Base-by-base conservation (phyloP, 23 red algal species). In the Gracilaria domingensis region DNA sequence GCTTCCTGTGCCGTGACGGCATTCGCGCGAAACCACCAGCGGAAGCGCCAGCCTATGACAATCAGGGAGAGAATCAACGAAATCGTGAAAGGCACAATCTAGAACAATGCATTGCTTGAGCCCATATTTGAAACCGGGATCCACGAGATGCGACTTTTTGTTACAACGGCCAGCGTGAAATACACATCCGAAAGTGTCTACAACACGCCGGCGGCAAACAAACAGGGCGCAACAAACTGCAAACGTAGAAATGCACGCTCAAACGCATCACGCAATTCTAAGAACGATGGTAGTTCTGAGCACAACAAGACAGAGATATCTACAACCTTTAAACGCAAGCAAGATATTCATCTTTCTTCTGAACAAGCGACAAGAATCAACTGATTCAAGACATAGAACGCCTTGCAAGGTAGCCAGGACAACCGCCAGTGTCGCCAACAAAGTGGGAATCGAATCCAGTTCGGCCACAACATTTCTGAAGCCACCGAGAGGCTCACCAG, bases 261-360 rank as follows among this genome's bases (percentile, higher is more conserved):
- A 32, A 84, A 56, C 30, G 81, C 29, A n/a, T 9, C 26, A 32
- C 81, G 81, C 21, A 84, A 50, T 44, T 84, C 81, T 21, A 84
- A 32, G 57, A 84, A 84, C 6, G 81, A 84, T 4, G 69, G 59
- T 13, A 67, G 38, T 50, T 84, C 81, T 14, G 81, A 84, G 7
- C 32, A 2, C 4, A 66, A 32, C 6, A 56, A 12, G 16, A 69
- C 58, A 36, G 32, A 21, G 81, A 36, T 66, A n/a, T 84, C 81
- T 1, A 61, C 81, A 2, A 69, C 13, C 60, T 84, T n/a, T 59
- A 65, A 84, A 66, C 24, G 36, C 26, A 2, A 84, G 33, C 29
- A 84, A 34, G 28, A 84, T 84, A 59, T 84, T 84, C 57, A 84
- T 66, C 36, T 84, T 84, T 6, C 81, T 49, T 35, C 36, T 36